A percentile compares a stretch with the other conserved stretches of the same genome.
phyloP scores from a whole-genome alignment of 306 rosid species.

The Benincasa hispida region DNA sequence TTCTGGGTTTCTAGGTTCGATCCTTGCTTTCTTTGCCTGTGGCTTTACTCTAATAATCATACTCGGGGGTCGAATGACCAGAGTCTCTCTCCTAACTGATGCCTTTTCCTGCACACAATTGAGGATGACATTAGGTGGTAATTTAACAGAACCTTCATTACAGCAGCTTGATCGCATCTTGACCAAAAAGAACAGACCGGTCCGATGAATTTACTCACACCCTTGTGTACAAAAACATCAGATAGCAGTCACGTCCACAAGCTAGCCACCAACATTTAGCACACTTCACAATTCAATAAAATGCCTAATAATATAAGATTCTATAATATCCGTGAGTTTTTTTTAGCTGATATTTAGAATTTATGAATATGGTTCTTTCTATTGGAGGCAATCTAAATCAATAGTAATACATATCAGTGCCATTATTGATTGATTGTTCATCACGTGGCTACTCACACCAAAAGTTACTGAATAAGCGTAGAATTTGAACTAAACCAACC shows the following conservation, averaged over 20 bases:
- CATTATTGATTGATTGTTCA: background rate
- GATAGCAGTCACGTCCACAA: background rate
- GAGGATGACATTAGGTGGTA: background rate
- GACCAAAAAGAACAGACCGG: background rate
- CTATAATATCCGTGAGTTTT: background rate
- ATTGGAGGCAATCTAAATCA: background rate
- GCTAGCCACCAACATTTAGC: background rate
- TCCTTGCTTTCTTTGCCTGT: constrained; percentile 58
- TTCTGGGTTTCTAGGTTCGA: constrained; percentile 25
- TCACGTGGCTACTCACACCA: background rate
- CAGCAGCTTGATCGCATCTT: background rate
- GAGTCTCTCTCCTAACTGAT: constrained; percentile 42
- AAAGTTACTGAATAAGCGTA: background rate
- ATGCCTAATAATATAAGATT: background rate
- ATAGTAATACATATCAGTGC: background rate
- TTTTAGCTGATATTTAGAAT: background rate
- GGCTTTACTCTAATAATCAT: constrained; percentile 74
- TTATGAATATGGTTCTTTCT: background rate
- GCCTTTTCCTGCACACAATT: constrained; percentile 39
- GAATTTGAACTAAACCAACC: constrained; percentile 33
- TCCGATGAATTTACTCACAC: background rate
- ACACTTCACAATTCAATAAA: background rate
- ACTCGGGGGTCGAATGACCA: constrained; percentile 31
- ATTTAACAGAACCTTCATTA: background rate
- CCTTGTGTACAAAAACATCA: background rate